A percentile compares a stretch with the other conserved stretches of the same genome.
Conservation (phyloP, 208 protist genomes). For the Tritrichomonas foetus region DNA sequence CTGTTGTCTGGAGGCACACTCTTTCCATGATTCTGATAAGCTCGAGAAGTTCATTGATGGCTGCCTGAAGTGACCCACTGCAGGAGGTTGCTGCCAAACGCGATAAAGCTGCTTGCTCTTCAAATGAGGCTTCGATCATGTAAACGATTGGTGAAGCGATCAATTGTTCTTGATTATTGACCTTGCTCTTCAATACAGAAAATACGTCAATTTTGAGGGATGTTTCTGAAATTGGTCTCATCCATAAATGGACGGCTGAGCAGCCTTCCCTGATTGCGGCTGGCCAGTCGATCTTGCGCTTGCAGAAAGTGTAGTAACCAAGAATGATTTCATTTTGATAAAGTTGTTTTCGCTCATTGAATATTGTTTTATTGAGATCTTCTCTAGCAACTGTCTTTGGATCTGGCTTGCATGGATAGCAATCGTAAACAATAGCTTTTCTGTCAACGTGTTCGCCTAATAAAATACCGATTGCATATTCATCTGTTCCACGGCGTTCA, state of each 20-base stretch:
- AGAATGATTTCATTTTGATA: background rate
- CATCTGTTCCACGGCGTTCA: background rate
- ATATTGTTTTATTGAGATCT: background rate
- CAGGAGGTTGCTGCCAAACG: background rate
- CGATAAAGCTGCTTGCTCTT: background rate
- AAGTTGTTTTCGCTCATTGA: background rate
- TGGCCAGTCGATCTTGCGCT: background rate
- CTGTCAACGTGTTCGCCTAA: background rate
- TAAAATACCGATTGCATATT: background rate
- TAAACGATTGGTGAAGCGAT: constrained; percentile 4
- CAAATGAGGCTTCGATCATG: background rate
- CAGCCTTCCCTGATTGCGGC: background rate
- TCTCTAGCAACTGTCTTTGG: background rate
- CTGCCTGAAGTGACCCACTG: background rate
- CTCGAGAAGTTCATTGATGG: background rate
- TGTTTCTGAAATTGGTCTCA: background rate
- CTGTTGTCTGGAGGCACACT: too few relatives aligned
- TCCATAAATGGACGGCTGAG: background rate
- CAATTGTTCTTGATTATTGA: background rate
- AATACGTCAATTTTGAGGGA: background rate
- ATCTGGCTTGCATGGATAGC: background rate
- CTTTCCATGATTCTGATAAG: background rate
- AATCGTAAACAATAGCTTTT: background rate
- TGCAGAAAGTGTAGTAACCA: background rate
- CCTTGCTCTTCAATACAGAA: background rate